Evolutionary conservation across 2,329 filamentous ascomycete genomes (phyloP).

Genomic region (Alternaria arborescens): DNA sequence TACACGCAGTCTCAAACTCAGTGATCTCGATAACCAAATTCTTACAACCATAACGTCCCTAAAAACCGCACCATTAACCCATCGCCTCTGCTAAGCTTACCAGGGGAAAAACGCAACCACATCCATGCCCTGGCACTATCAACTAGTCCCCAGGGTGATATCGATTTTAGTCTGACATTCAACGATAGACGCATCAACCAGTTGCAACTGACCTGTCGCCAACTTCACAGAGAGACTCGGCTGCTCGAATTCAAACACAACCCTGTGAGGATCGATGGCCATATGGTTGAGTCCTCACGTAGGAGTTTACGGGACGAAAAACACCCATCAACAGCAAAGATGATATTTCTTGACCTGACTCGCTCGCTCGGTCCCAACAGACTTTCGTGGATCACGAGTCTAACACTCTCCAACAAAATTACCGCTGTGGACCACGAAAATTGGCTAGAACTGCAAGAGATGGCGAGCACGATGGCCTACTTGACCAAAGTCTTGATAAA

Average conservation of each 20-base stretch:
- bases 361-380: not conserved
- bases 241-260: not conserved
- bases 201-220: not conserved
- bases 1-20: not conserved
- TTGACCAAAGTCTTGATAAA: not conserved
- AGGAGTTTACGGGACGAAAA: not conserved
- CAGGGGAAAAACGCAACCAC: not conserved
- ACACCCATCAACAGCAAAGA: not conserved
- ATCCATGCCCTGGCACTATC: not conserved
- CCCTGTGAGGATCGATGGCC: not conserved
- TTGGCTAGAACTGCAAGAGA: not conserved
- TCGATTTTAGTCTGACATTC: not conserved
- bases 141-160: not conserved
- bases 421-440: accelerated
- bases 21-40: not conserved
- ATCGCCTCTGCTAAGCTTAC: not conserved
- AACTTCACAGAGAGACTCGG: not conserved
- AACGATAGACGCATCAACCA: not conserved
- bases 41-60: accelerated
- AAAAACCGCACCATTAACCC: not conserved
- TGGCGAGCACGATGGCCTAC: not conserved
- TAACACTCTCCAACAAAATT: not conserved
- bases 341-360: not conserved
- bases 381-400: not conserved
- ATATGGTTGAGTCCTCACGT: not conserved